Base-by-base conservation (phyloP, 2,329 filamentous ascomycete genomes). In the Colletotrichum sp. region DNA sequence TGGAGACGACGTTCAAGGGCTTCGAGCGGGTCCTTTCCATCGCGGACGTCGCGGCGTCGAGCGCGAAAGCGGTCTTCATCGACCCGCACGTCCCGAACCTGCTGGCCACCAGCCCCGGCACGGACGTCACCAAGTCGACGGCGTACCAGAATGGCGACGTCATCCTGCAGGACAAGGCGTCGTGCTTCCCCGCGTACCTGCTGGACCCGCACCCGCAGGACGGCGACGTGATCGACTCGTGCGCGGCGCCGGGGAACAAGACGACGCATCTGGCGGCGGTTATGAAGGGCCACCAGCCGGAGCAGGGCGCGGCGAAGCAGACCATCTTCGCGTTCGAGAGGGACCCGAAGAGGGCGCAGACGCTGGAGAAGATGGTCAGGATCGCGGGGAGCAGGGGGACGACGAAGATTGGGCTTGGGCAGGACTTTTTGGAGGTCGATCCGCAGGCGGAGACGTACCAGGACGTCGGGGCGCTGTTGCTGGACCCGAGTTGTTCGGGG, bases 191-290 rank as follows among this genome's bases (percentile, higher is more conserved):
- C 0, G 97, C 96, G 1, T 97, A 97, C 82, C 88, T 99, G 4
- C 88, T 99, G 0, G 89, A 98, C 68, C 92, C 94, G 1, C 86
- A 86, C 0, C 86, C 91, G 10, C 88, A 91, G 73, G 91, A 93
- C 78, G 95, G 95, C 28, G 92, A 97, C 81, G 88, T 98, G 10
- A 91, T 99, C n/a, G 97, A 99, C 84, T 95, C 95, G 0, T 99
- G 96, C 83, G 95, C 97, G 0, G 97, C 97, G 1, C 97, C 97
- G 2, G 97, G 97, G 7, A 99, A 99, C 84, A 99, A 99, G 86
- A 99, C 97, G 2, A 99, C 96, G 9, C 97, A 99, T 83, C 86
- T 98, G 63, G 96, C 96, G 1, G 94, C 95, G 3, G 91, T 98
- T 6, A 81, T 97, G 65, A 87, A 83, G 69, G 86, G 84, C 65